These are phyloP conservation scores for Kodamaea leandrae DNA, from an alignment of 805 yeast species.

Conservation along the genomic window DNA sequence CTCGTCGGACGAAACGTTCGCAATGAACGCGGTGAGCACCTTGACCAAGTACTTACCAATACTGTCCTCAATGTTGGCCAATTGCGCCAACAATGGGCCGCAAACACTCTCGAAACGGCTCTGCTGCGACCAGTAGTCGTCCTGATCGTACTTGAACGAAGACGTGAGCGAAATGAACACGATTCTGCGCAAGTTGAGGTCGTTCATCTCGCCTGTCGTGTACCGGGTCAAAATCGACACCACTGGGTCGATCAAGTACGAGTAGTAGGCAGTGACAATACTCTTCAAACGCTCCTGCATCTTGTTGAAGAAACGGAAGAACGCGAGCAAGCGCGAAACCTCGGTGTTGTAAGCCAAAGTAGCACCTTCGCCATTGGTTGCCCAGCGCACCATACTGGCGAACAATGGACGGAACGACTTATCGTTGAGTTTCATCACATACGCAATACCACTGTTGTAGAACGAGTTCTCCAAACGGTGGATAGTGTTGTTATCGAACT, in stretches of 20 bases:
- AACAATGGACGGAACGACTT: slow-evolving; percentile 91
- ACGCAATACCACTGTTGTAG: slow-evolving; percentile 67
- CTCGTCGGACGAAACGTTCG: slow-evolving; percentile 63
- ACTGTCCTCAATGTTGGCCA: slow-evolving; percentile 62
- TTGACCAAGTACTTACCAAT: slow-evolving; percentile 81
- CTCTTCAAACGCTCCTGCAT: slow-evolving; percentile 81
- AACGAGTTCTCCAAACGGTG: slow-evolving; percentile 78
- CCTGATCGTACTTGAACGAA: slow-evolving; percentile 85
- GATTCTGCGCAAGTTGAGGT: slow-evolving; percentile 64
- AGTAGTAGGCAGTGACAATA: slow-evolving; percentile 83
- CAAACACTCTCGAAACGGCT: slow-evolving; percentile 77
- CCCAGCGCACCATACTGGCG: slow-evolving; percentile 86
- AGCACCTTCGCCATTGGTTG: slow-evolving; percentile 78
- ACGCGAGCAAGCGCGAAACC: slow-evolving; percentile 61
- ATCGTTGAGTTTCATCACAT: slow-evolving; percentile 90
- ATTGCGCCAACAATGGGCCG: slow-evolving; percentile 61
- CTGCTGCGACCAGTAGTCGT: slow-evolving; percentile 91
- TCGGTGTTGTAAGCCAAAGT: slow-evolving; percentile 44
- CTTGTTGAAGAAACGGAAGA: slow-evolving; percentile 82
- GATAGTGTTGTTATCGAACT: slow-evolving; percentile 68
- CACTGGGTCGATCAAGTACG: slow-evolving; percentile 79
- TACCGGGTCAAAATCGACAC: slow-evolving; percentile 53
- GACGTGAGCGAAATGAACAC: slow-evolving; percentile 69
- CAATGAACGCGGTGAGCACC: slow-evolving; percentile 71
- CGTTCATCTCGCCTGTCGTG: slow-evolving; percentile 37